Conservation (phyloP, 1,284 basidiomycete genomes). For the Vanrija sp. region DNA sequence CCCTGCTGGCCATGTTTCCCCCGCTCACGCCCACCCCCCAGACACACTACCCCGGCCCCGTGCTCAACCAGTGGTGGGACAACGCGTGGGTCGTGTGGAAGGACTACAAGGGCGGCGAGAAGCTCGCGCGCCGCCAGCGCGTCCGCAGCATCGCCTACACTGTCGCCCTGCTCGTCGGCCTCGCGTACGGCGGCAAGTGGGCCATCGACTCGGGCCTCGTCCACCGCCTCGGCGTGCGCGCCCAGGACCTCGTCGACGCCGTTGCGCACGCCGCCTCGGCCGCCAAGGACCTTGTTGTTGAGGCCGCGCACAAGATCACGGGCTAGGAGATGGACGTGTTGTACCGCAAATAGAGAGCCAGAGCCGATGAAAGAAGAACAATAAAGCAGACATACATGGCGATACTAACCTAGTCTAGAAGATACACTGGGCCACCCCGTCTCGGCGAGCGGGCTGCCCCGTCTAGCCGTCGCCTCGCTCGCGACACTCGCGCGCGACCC, state of each 20-base stretch:
- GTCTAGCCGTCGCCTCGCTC: too few relatives aligned
- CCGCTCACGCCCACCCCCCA: neutral
- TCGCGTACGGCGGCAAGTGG: neutral
- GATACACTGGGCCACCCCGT: too few relatives aligned
- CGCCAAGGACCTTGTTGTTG: too few relatives aligned
- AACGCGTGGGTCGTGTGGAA: constrained; percentile 11
- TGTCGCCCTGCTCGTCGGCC: neutral
- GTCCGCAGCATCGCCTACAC: constrained; percentile 1
- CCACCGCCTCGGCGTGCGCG: neutral
- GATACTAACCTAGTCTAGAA: too few relatives aligned
- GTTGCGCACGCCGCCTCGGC: too few relatives aligned
- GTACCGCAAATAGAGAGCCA: too few relatives aligned
- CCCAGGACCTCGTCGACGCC: neutral
- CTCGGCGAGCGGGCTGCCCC: too few relatives aligned
- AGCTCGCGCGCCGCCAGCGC: constrained; percentile 10
- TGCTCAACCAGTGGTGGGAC: constrained; percentile 14
- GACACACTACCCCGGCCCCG: constrained; percentile 18
- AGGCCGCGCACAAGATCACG: too few relatives aligned
- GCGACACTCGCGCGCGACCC: too few relatives aligned
- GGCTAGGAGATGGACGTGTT: too few relatives aligned
- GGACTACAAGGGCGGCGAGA: constrained; percentile 17
- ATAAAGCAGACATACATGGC: too few relatives aligned
- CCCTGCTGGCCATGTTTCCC: neutral
- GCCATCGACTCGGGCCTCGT: neutral
- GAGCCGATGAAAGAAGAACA: too few relatives aligned